Evolutionary conservation across 1,284 basidiomycete species (phyloP).

Genomic region (Cutaneotrichosporon sp.): DNA sequence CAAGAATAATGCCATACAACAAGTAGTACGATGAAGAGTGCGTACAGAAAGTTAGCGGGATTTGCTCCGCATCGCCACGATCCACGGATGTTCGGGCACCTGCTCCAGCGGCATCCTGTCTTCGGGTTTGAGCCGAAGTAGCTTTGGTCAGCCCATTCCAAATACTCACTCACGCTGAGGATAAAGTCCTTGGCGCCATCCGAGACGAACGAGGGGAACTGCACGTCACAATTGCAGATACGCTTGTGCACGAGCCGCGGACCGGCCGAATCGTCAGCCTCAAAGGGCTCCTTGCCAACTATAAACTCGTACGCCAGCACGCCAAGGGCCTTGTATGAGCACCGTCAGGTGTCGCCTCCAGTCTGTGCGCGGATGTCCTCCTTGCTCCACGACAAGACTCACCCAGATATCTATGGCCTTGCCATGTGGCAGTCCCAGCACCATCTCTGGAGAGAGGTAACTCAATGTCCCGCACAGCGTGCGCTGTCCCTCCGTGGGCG

Average conservation of each 20-base stretch:
- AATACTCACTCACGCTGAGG: slow-evolving; percentile 53
- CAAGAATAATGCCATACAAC: slow-evolving; percentile 3
- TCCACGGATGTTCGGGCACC: slow-evolving; percentile 84
- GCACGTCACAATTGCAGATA: slow-evolving; percentile 64
- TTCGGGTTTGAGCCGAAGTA: slow-evolving; percentile 77
- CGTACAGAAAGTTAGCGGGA: background rate
- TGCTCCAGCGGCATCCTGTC: slow-evolving; percentile 72
- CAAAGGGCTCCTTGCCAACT: slow-evolving; percentile 87
- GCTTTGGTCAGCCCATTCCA: slow-evolving; percentile 55
- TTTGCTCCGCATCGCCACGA: slow-evolving; percentile 45
- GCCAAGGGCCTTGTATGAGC: slow-evolving; percentile 75
- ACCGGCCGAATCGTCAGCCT: slow-evolving; percentile 55
- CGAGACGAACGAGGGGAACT: slow-evolving; percentile 65
- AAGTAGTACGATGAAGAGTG: background rate
- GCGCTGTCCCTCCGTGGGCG: slow-evolving; percentile 65
- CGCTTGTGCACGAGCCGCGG: slow-evolving; percentile 37
- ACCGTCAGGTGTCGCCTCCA: too few species aligned
- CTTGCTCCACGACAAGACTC: background rate
- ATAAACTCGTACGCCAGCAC: slow-evolving; percentile 94
- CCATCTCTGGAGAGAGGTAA: slow-evolving; percentile 97
- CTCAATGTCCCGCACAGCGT: slow-evolving; percentile 92
- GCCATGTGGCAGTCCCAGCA: slow-evolving; percentile 62
- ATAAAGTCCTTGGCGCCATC: slow-evolving; percentile 66
- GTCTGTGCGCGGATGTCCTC: too few species aligned
- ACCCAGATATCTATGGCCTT: slow-evolving; percentile 46